Evolutionary conservation across 176 grass and related monocot species (phyloP), one percentile per base, ranked within the genome.

Genomic region (Pontederia paniculata): DNA sequence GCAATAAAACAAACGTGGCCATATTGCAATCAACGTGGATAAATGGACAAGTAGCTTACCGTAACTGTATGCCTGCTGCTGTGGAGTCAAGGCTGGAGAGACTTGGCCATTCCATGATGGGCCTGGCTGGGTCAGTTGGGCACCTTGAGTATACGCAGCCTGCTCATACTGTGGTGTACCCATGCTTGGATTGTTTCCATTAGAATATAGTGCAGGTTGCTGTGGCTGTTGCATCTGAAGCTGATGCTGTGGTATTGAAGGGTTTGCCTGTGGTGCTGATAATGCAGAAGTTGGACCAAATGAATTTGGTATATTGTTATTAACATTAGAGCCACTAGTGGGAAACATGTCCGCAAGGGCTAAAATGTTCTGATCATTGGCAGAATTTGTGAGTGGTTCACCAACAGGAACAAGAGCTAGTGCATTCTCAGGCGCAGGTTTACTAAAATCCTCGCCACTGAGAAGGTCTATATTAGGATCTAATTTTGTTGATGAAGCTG

Each of bases 321-420:
- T 87, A 72, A 43, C 80, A 66, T 52, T 70, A 44, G 70, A 41
- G 57, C 55, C 77, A 53, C 74, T 84, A 56, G 81, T 64, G 28
- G 81, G 59, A 77, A 98, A 91, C 83, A 98, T 98, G 66, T 98
- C 83, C 23, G 83, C 74, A 52, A 91, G 76, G 46, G 83, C 83
- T 65, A 98, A 81, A 13, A 98, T 71, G 46, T 84, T 84, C 69
- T 88, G 79, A 45, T 90, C 86, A 45, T 76, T 45, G 69, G 81
- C 79, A 46, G 81, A 85, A 44, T 73, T 71, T 49, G 66, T 65
- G 52, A 80, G 46, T 15, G 48, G 68, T 52, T 75, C 72, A 42
- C 73, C 76, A 51, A 83, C 67, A 52, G 80, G 81, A 70, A 95
- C 81, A 58, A 95, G 61, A 3, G 81, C 89, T 47, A 95, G 58